phyloP scores from a whole-genome alignment of 129 eudicot species.

The Heracleum sosnowskyi region DNA sequence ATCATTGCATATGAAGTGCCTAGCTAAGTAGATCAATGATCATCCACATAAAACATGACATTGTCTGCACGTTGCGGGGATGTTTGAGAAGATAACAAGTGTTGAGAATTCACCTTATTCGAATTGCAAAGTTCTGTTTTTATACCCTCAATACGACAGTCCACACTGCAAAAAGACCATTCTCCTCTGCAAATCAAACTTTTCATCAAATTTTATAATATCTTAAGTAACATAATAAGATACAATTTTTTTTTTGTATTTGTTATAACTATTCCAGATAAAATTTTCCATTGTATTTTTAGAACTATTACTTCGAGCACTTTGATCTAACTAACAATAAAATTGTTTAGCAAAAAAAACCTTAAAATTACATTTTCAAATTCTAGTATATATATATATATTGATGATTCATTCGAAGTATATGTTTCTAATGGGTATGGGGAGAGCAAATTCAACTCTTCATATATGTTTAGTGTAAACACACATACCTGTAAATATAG shows the following conservation, averaged over 20 bases:
- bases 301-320: too few relatives aligned
- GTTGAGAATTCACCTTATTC: not conserved
- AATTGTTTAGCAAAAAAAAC: too few relatives aligned
- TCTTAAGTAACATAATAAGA: too few relatives aligned
- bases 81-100: not conserved
- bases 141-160: not conserved
- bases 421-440: too few relatives aligned
- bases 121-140: not conserved
- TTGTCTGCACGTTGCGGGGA: not conserved
- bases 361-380: too few relatives aligned
- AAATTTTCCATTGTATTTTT: too few relatives aligned
- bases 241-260: too few relatives aligned
- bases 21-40: not conserved
- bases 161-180: not conserved
- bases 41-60: not conserved
- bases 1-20: not conserved
- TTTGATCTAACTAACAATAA: too few relatives aligned
- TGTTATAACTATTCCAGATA: too few relatives aligned
- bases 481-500: not conserved
- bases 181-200: not conserved
- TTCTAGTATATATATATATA: too few relatives aligned
- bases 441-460: too few relatives aligned
- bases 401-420: not conserved
- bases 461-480: not conserved
- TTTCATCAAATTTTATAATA: not conserved